Evolutionary conservation across 306 rosid genomes (phyloP).

Genomic region (Quercus berberidifolia): DNA sequence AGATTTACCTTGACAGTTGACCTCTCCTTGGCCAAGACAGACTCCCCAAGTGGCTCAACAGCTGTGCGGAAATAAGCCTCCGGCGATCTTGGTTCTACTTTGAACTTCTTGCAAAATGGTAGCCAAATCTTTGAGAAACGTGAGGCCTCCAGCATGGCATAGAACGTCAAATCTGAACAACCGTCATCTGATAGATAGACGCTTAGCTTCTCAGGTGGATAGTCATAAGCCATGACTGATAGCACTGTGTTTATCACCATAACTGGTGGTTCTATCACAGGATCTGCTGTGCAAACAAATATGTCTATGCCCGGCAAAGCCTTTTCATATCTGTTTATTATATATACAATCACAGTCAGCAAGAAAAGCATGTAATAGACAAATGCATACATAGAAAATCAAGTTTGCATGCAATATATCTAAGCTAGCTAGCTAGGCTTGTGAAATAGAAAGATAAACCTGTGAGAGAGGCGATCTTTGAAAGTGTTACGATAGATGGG

Average conservation of each 20-base stretch:
- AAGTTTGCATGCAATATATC: too few species aligned
- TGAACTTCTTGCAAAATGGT: constrained; percentile 1
- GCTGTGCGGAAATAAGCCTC: background rate
- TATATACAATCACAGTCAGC: background rate
- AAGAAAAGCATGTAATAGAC: background rate
- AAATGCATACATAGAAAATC: too few species aligned
- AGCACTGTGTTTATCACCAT: constrained; percentile 3
- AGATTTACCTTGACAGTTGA: background rate
- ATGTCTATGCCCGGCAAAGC: background rate
- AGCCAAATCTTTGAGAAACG: background rate
- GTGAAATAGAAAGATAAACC: background rate
- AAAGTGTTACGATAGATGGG: background rate
- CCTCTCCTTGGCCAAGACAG: background rate
- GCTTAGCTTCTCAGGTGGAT: background rate
- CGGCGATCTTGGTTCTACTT: background rate
- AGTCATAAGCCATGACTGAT: background rate
- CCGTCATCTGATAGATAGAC: background rate
- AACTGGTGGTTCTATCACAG: background rate
- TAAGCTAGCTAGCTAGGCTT: too few species aligned
- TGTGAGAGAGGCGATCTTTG: constrained; percentile 5
- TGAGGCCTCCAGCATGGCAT: background rate
- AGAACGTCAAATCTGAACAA: background rate
- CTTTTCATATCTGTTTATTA: background rate
- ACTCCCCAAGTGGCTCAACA: background rate
- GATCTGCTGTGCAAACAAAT: background rate